Evolutionary conservation across 768 basidiomycete genomes (phyloP).

Genomic region (Auricularia cornea): DNA sequence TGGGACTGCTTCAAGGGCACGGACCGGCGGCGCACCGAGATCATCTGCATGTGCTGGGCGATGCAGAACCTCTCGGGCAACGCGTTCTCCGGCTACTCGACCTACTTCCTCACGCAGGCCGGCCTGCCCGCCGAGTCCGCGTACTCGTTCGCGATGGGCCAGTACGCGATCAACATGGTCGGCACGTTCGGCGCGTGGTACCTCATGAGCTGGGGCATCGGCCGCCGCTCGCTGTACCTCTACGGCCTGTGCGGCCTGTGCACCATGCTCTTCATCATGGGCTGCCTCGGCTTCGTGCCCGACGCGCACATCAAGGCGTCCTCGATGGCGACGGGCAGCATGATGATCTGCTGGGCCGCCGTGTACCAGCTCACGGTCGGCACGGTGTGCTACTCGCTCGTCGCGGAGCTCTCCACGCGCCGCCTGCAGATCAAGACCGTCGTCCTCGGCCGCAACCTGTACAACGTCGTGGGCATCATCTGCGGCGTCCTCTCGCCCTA

Average conservation of each 20-base stretch:
- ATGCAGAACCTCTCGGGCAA: constrained; percentile 22
- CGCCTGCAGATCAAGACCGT: constrained; percentile 25
- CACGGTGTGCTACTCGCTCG: constrained; percentile 20
- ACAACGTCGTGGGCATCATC: constrained; percentile 10
- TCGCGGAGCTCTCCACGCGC: constrained; percentile 22
- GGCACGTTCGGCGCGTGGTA: constrained; percentile 26
- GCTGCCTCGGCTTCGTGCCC: constrained; percentile 20
- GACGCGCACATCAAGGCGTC: neutral
- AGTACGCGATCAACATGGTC: constrained; percentile 18
- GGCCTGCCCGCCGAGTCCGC: constrained; percentile 13
- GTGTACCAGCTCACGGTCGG: constrained; percentile 22
- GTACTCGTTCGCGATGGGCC: constrained; percentile 12
- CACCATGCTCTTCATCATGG: constrained; percentile 22
- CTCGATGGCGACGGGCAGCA: constrained; percentile 21
- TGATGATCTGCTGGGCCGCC: constrained; percentile 24
- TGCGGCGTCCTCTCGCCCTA: constrained; percentile 9
- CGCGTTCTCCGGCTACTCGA: constrained; percentile 9
- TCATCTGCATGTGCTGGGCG: constrained; percentile 20
- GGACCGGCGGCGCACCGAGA: constrained; percentile 27
- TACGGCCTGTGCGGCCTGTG: constrained; percentile 18
- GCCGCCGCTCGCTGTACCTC: constrained; percentile 27
- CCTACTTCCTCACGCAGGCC: constrained; percentile 15
- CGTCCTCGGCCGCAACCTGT: constrained; percentile 14
- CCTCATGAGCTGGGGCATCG: constrained; percentile 14
- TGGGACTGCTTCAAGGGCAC: constrained; percentile 23